These are phyloP conservation scores for Malassezia obtusa DNA, from an alignment of 1,284 basidiomycete species.

Conservation along the genomic window DNA sequence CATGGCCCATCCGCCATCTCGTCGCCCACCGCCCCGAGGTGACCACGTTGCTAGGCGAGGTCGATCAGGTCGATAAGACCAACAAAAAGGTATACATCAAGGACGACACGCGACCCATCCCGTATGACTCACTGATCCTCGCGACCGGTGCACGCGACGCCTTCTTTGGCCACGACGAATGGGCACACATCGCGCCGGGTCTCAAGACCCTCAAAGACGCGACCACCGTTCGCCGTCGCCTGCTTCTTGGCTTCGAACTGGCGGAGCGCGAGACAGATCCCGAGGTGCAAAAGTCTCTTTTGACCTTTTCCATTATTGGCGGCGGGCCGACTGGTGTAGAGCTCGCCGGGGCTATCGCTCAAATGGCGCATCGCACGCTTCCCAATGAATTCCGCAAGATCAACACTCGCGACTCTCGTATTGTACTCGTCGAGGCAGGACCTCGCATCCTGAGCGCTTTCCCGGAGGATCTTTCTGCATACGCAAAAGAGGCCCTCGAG, in stretches of 20 bases:
- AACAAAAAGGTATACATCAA: neutral
- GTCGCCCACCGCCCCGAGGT: neutral
- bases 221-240: neutral
- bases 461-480: neutral
- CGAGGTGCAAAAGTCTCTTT: neutral
- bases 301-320: neutral
- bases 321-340: slow-evolving; percentile 2
- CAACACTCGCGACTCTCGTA: neutral
- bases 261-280: neutral
- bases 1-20: slow-evolving; percentile 1
- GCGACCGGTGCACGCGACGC: neutral
- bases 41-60: slow-evolving; percentile 1
- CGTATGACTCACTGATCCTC: neutral
- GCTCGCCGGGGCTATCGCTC: neutral
- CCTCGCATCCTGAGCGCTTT: neutral
- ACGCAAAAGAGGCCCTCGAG: neutral
- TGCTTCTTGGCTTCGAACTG: neutral
- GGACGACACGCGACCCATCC: neutral
- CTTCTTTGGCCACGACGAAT: slow-evolving; percentile 1
- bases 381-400: slow-evolving; percentile 3
- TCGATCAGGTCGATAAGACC: neutral
- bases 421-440: neutral
- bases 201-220: neutral
- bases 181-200: neutral
- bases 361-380: slow-evolving; percentile 3